Evolutionary conservation across 2,329 filamentous ascomycete genomes (phyloP).

Genomic region (Botrytis byssoidea): DNA sequence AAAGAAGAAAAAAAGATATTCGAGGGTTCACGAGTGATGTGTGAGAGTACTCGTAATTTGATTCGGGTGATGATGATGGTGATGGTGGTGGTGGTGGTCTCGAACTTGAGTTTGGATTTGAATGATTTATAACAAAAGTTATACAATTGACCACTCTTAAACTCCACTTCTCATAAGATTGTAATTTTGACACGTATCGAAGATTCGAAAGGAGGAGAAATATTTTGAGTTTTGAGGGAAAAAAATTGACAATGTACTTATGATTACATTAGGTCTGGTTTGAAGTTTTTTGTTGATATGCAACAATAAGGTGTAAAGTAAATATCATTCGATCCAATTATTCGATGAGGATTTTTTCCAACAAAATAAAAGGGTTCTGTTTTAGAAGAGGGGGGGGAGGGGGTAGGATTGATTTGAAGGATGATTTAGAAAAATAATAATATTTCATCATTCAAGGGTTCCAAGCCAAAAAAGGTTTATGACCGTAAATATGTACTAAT

Average conservation of each 20-base stretch:
- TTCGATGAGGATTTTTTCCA: not conserved
- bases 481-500: not conserved
- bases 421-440: not conserved
- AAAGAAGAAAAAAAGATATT: not conserved
- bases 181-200: not conserved
- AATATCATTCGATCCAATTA: not conserved
- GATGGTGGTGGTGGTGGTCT: not conserved
- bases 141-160: not conserved
- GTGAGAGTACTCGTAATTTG: slow-evolving; percentile 3
- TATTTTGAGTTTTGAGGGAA: not conserved
- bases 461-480: not conserved
- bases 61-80: not conserved
- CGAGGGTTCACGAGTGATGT: not conserved
- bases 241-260: not conserved
- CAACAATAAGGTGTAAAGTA: not conserved
- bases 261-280: not conserved
- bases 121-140: not conserved
- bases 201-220: not conserved
- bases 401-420: not conserved
- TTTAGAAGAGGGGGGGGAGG: not conserved
- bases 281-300: not conserved
- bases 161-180: slow-evolving; percentile 2
- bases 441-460: not conserved
- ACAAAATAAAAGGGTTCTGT: not conserved
- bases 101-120: not conserved